Evolutionary conservation across 2,329 filamentous ascomycete genomes (phyloP).

Genomic region (Arachnomyces sp.): DNA sequence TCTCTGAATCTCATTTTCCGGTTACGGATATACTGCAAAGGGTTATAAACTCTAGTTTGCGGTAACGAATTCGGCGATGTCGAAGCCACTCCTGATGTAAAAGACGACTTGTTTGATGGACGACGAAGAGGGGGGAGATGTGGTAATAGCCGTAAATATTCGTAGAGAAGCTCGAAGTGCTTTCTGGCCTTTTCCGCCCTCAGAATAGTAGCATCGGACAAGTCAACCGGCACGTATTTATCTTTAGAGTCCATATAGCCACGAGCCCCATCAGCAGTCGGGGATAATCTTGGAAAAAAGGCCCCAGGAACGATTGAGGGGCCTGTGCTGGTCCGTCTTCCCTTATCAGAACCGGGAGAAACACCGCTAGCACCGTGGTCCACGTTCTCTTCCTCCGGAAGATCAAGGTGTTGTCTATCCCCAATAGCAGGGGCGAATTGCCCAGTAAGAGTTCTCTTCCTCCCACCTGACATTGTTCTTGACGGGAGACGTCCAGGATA

Average conservation of each 20-base stretch:
- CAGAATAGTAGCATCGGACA: constrained; percentile 72
- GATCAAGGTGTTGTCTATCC: constrained; percentile 12
- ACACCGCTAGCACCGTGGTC: no score
- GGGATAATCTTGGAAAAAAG: no score
- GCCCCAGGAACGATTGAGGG: no score
- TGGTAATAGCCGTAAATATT: constrained; percentile 75
- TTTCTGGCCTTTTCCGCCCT: constrained; percentile 78
- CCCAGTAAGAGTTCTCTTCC: constrained; percentile 25
- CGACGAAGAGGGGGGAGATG: constrained; percentile 61
- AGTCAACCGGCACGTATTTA: constrained; percentile 37
- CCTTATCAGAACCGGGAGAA: no score
- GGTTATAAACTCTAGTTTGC: constrained; percentile 66
- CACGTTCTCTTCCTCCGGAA: no score
- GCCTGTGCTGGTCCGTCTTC: no score
- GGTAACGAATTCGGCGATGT: constrained; percentile 5
- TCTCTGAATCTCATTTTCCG: constrained; percentile 76
- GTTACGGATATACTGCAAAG: constrained; percentile 86
- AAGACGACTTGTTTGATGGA: constrained; percentile 9
- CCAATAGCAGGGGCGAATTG: constrained; percentile 15
- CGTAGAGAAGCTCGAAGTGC: constrained; percentile 75
- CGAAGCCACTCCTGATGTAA: constrained; percentile 28
- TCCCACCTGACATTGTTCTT: constrained; percentile 37
- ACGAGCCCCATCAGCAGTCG: no score
- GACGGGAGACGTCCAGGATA: constrained; percentile 50
- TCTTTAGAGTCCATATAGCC: constrained; percentile 10